A percentile compares a stretch with the other conserved stretches of the same genome.
These are phyloP conservation scores for Cairneyella variabilis DNA, from an alignment of 495 filamentous ascomycete genomes.

Conservation along the genomic window DNA sequence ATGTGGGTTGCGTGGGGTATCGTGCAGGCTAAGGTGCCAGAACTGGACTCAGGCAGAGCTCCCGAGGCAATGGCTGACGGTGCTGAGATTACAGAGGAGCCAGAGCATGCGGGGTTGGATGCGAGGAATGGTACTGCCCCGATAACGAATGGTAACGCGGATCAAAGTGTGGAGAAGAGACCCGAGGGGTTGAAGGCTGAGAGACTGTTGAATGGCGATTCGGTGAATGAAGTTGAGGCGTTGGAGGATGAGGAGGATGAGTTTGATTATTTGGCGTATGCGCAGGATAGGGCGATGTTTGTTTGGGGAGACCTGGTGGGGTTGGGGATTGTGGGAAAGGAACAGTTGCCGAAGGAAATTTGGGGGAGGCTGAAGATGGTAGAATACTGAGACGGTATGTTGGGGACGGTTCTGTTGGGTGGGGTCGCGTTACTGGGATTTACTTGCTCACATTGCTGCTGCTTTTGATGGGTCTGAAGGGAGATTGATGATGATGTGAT, in stretches of 20 bases:
- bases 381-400: constrained; percentile 48
- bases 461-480: too few species aligned
- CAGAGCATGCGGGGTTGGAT: constrained; percentile 25
- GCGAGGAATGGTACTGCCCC: constrained; percentile 2
- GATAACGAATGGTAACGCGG: too few species aligned
- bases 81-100: not conserved
- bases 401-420: too few species aligned
- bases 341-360: constrained; percentile 67
- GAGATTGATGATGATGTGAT: too few species aligned
- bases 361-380: constrained; percentile 57
- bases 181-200: constrained; percentile 11
- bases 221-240: constrained; percentile 13
- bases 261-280: constrained; percentile 91
- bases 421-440: too few species aligned
- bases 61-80: not conserved
- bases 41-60: constrained; percentile 34
- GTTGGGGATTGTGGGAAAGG: constrained; percentile 63
- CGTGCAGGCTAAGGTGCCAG: constrained; percentile 83
- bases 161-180: constrained; percentile 4
- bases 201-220: constrained; percentile 13
- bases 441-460: too few species aligned
- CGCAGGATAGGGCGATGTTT: constrained; percentile 84
- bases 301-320: constrained; percentile 86
- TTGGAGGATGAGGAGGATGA: constrained; percentile 47
- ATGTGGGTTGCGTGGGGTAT: constrained; percentile 97